Percentiles rank a stretch among this genome's conserved stretches.
Conservation (phyloP, 306 rosid species). For the Mimosa pudica region DNA sequence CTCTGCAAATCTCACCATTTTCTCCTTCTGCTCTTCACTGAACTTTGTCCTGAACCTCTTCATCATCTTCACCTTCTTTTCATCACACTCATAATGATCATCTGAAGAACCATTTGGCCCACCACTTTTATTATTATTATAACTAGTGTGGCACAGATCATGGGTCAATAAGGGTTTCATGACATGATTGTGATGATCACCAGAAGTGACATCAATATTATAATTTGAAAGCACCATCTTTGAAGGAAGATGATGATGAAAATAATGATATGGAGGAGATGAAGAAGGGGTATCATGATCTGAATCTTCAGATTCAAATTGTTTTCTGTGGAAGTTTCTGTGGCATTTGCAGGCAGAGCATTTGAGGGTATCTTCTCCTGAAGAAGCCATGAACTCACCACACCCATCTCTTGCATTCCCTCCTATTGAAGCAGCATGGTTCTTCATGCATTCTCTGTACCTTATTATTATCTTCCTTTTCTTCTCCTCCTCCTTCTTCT, state of each 20-base stretch:
- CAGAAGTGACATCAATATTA: neutral
- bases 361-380: constrained; percentile 49
- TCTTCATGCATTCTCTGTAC: constrained; percentile 55
- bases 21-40: constrained; percentile 66
- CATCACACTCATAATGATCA: constrained; percentile 36
- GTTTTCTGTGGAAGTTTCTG: constrained; percentile 65
- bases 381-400: constrained; percentile 57
- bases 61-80: neutral
- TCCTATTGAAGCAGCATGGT: constrained; percentile 66
- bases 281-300: neutral
- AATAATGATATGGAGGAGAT: neutral
- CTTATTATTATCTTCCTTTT: constrained; percentile 4
- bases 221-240: neutral
- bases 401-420: constrained; percentile 65
- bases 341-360: constrained; percentile 63
- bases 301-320: constrained; percentile 26
- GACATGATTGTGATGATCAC: neutral
- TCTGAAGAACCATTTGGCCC: constrained; percentile 38
- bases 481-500: constrained; percentile 35
- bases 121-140: neutral
- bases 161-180: neutral
- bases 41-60: constrained; percentile 65
- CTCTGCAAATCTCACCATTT: constrained; percentile 57
- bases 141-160: neutral
- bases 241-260: neutral